Base-by-base conservation (phyloP, 345 rosid genomes). In the Brassica carinata region DNA sequence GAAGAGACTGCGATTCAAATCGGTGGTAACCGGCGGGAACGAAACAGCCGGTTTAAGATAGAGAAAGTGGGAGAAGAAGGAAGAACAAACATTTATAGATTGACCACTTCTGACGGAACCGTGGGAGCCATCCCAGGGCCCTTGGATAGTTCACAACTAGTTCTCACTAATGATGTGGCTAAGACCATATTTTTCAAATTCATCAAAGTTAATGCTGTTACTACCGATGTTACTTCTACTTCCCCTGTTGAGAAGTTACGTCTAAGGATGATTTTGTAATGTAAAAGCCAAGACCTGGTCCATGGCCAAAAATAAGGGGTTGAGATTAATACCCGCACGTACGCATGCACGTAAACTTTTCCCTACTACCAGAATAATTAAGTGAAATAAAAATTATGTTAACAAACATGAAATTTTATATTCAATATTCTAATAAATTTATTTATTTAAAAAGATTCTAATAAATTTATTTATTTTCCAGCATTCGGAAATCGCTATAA, bases 251-350 rank as follows among this genome's bases (percentile, higher is more conserved):
- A 78, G 23, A 78, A 78, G 61, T 9, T 55, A 34, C 61, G 61
- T 9, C 67, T 65, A n/a, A 51, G 59, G 72, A 71, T 78, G 81
- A 64, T 78, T 29, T 71, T 45, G 55, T 45, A 45, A 45, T 45
- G 55, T 45, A 43, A 43, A 43, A 43, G 51, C 51, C 51, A 9
- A 43, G 55, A 45, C 55, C 13, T 13, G 5, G 55, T 4, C 55
- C 15, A 13, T 45, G 55, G 6, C 15, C 5, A 45, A 45, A 45
- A 45, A 45, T 45, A 45, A 45, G 55, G 55, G 55, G 55, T 45
- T 45, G 55, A 13, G 15, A 45, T 45, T 43, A 45, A 45, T 45
- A 45, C 55, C 55, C 55, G 55, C 14, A 9, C 3, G 51, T 9
- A 43, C 43, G 43, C 43, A 38, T 38, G 43, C 43, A 38, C 43